Evolutionary conservation across 2,329 filamentous ascomycete genomes (phyloP).

Genomic region (Fusarium ramigenum): DNA sequence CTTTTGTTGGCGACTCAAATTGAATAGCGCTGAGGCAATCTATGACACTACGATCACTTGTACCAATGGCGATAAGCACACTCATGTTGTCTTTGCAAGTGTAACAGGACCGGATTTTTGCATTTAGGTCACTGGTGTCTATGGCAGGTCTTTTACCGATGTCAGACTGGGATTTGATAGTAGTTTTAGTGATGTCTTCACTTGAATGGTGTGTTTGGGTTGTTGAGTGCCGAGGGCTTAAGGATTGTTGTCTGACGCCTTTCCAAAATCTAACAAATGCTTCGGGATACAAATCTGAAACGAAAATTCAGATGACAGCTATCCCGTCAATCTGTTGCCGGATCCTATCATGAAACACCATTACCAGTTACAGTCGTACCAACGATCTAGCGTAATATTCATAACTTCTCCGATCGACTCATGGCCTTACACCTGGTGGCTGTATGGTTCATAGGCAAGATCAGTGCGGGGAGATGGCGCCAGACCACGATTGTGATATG

Average conservation of each 20-base stretch:
- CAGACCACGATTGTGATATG: not conserved
- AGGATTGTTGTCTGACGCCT: too few relatives aligned
- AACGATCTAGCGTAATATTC: rapidly evolving
- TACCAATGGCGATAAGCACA: not conserved
- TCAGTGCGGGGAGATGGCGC: not conserved
- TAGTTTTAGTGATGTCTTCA: rapidly evolving
- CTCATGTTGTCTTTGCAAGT: not conserved
- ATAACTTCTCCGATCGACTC: not conserved
- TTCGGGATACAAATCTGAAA: not conserved
- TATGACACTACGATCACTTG: not conserved
- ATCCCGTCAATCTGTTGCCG: not conserved
- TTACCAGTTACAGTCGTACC: not conserved
- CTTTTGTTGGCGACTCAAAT: not conserved
- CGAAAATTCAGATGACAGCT: not conserved
- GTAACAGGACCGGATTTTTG: not conserved
- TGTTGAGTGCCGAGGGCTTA: not conserved
- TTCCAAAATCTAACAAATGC: not conserved
- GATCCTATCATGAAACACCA: not conserved
- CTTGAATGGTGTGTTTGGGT: not conserved
- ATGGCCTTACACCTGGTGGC: not conserved
- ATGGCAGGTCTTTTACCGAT: rapidly evolving
- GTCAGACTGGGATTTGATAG: rapidly evolving
- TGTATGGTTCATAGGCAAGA: not conserved
- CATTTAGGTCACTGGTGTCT: not conserved
- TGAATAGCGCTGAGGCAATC: not conserved